These are phyloP conservation scores for Jatropha multifida DNA, from an alignment of 441 rosid genomes.

Conservation along the genomic window DNA sequence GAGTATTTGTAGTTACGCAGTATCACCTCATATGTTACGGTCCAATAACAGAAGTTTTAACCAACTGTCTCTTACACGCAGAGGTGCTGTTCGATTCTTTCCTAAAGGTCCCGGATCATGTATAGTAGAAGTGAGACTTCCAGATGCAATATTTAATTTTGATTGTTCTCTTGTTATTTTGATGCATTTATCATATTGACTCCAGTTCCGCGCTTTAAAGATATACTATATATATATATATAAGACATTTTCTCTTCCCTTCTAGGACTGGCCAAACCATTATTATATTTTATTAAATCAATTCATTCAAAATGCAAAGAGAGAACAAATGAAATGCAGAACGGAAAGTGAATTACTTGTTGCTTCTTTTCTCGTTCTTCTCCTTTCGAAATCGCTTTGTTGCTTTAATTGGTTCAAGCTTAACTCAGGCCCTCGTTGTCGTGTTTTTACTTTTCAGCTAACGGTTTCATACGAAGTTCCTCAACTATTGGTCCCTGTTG, in stretches of 20 bases:
- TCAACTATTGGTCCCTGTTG: conserved; percentile 65
- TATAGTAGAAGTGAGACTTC: conserved; percentile 63
- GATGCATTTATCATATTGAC: neutral
- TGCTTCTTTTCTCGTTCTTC: neutral
- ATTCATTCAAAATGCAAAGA: neutral
- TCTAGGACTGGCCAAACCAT: neutral
- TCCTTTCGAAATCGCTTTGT: neutral
- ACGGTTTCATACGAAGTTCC: conserved; percentile 95
- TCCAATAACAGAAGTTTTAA: conserved; percentile 18
- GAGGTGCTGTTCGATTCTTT: conserved; percentile 89
- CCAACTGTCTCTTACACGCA: conserved; percentile 36
- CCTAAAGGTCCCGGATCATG: conserved; percentile 82
- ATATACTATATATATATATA: neutral
- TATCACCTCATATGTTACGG: conserved; percentile 4
- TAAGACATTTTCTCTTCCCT: conserved; percentile 2
- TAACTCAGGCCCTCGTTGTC: conserved; percentile 5
- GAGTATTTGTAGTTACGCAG: neutral
- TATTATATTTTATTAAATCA: neutral
- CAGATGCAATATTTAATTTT: conserved; percentile 13
- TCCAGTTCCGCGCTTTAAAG: neutral
- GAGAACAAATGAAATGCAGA: neutral
- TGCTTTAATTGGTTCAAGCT: conserved; percentile 2
- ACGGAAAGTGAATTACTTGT: neutral
- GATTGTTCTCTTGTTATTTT: conserved; percentile 9
- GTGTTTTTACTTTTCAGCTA: conserved; percentile 50